These are phyloP conservation scores for Halophytophthora polymorphica DNA, from an alignment of 352 stramenopile genomes.

Conservation along the genomic window DNA sequence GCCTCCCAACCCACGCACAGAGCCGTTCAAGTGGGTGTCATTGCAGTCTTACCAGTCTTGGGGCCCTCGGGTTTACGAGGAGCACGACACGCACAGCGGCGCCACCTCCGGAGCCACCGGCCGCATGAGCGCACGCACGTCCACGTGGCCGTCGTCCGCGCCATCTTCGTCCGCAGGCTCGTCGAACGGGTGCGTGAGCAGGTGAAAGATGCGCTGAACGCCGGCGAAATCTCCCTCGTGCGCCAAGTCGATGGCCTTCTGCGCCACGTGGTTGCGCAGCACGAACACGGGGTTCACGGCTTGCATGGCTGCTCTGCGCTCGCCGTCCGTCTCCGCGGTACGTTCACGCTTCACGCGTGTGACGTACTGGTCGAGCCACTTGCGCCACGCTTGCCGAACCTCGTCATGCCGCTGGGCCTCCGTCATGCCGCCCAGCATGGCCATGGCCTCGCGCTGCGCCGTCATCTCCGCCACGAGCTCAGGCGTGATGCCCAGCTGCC, in stretches of 20 bases:
- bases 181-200: slow-evolving; percentile 72
- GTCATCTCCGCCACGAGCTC: slow-evolving; percentile 55
- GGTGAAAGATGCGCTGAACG: slow-evolving; percentile 68
- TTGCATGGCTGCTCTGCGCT: slow-evolving; percentile 48
- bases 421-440: slow-evolving; percentile 39
- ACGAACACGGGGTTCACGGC: slow-evolving; percentile 80
- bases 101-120: slow-evolving; percentile 48
- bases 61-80: slow-evolving; percentile 35
- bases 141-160: slow-evolving; percentile 16
- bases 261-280: slow-evolving; percentile 87
- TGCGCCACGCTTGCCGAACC: slow-evolving; percentile 45
- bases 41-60: too few relatives aligned
- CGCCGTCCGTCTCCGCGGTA: slow-evolving; percentile 27
- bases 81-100: slow-evolving; percentile 81
- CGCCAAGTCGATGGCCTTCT: slow-evolving; percentile 83
- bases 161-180: slow-evolving; percentile 26
- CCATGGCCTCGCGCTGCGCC: slow-evolving; percentile 38
- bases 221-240: slow-evolving; percentile 57
- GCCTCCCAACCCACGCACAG: too few relatives aligned
- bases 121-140: slow-evolving; percentile 29
- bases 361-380: slow-evolving; percentile 61
- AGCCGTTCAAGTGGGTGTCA: too few relatives aligned
- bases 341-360: slow-evolving; percentile 42
- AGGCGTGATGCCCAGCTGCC: slow-evolving; percentile 73
- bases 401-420: slow-evolving; percentile 41